phyloP scores from a whole-genome alignment of 768 basidiomycete species.

The Mycena sanguinolenta region DNA sequence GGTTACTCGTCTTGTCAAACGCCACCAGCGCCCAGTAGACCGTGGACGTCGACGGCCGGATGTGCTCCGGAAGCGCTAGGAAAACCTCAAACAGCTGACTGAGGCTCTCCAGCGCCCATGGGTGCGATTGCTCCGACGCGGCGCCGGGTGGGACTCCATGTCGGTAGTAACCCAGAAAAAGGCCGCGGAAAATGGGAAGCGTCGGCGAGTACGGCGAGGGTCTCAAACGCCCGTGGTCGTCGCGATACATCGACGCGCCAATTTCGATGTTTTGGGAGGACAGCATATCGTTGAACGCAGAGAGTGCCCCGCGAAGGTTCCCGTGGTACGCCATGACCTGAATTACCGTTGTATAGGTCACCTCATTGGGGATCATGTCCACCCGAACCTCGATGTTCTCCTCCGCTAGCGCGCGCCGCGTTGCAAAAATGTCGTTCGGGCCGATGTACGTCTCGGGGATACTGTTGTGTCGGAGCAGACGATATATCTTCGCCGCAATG shows the following conservation, averaged over 20 bases:
- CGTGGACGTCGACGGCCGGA: conserved; percentile 58
- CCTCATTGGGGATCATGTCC: conserved; percentile 66
- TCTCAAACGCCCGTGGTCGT: conserved; percentile 43
- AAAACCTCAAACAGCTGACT: conserved; percentile 72
- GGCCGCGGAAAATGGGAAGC: conserved; percentile 70
- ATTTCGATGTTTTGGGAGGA: conserved; percentile 56
- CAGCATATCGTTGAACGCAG: conserved; percentile 78
- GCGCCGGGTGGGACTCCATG: conserved; percentile 58
- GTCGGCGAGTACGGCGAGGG: conserved; percentile 57
- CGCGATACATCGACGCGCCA: conserved; percentile 45
- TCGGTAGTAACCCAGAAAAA: conserved; percentile 82
- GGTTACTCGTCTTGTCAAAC: conserved; percentile 70
- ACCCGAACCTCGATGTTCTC: conserved; percentile 60
- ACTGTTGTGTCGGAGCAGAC: conserved; percentile 68
- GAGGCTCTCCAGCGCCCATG: conserved; percentile 74
- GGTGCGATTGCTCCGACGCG: conserved; percentile 32
- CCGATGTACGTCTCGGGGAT: conserved; percentile 50
- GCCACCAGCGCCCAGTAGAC: conserved; percentile 80
- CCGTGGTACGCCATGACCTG: conserved; percentile 82
- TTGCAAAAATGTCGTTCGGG: conserved; percentile 51
- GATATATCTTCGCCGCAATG: conserved; percentile 73
- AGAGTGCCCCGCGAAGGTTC: conserved; percentile 66
- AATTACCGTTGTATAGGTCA: conserved; percentile 78
- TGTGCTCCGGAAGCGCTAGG: conserved; percentile 63
- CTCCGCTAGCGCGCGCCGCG: conserved; percentile 54